Evolutionary conservation across 495 filamentous ascomycete genomes (phyloP), one percentile per base, ranked within the genome.

Genomic region (Neurospora sp.): DNA sequence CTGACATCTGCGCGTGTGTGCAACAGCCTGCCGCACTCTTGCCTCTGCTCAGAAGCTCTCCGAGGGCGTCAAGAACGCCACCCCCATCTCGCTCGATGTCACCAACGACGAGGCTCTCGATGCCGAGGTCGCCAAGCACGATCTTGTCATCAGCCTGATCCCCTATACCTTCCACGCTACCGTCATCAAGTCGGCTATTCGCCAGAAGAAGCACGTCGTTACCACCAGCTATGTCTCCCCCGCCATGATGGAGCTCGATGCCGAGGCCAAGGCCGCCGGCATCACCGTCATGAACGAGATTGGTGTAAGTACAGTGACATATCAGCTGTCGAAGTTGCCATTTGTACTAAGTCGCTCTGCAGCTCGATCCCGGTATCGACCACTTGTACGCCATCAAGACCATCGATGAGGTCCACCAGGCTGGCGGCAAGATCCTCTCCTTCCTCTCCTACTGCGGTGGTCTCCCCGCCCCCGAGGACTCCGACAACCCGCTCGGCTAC

Each of bases 221-320:
- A 98, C 96, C 48, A 98, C 96, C n/a, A 92, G 89, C 72, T 98
- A 98, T 77, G 91, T 97, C 68, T 96, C 92, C 3, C 94, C 94
- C 0, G 93, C 93, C 38, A 98, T 99, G 94, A 77, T 89, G 81
- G 96, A 93, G 84, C 86, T 99, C 39, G 93, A 98, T 72, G 84
- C 87, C 71, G 86, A 90, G 74, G 89, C 87, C 79, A 97, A 97
- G 86, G 90, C 91, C 65, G 96, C 96, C 9, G 95, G 94, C 69
- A 98, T 99, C 76, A 97, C 94, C 0, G 94, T 99, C 73, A 92
- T 99, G 92, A 98, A 99, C 79, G 96, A 99, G 88, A 97, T 98
- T 79, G 94, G 95, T 72, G 81, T 97, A 65, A 90, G 75, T 72
- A 1, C 48, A 61, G 17, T 69, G 53, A 4, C 53, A 1, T 61